Conservation (phyloP, 2,329 filamentous ascomycete genomes). For the Xylaria sp. region DNA sequence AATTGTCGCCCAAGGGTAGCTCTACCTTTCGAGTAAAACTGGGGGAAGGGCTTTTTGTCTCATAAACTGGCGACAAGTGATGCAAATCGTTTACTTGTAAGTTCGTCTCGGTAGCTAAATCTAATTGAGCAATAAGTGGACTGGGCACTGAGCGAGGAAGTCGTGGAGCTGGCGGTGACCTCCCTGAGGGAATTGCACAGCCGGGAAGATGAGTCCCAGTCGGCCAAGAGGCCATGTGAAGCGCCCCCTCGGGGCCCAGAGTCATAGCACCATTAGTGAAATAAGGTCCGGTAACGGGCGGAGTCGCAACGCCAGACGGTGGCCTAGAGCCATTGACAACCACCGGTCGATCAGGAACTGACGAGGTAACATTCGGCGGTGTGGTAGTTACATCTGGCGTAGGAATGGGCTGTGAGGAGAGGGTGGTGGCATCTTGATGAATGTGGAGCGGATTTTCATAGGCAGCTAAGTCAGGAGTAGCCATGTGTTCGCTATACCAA, state of each 20-base stretch:
- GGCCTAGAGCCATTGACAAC: slow-evolving; percentile 50
- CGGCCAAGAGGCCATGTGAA: slow-evolving; percentile 32
- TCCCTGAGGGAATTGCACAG: neutral
- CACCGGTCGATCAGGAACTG: slow-evolving; percentile 51
- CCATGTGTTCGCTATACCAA: slow-evolving; percentile 36
- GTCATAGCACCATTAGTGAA: slow-evolving; percentile 43
- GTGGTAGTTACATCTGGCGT: slow-evolving; percentile 29
- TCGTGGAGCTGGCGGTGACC: slow-evolving; percentile 25
- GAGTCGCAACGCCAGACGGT: slow-evolving; percentile 15
- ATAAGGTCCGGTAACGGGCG: slow-evolving; percentile 26
- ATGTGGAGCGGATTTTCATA: slow-evolving; percentile 49
- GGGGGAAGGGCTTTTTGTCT: slow-evolving; percentile 74
- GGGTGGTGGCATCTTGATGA: slow-evolving; percentile 41
- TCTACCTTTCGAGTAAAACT: slow-evolving; percentile 63
- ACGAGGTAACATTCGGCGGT: slow-evolving; percentile 35
- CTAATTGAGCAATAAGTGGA: slow-evolving; percentile 59
- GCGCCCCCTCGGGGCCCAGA: slow-evolving; percentile 26
- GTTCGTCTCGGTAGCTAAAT: slow-evolving; percentile 57
- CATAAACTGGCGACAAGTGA: slow-evolving; percentile 75
- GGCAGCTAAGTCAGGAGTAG: slow-evolving; percentile 37
- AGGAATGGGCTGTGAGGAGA: slow-evolving; percentile 31
- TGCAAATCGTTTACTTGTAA: slow-evolving; percentile 51
- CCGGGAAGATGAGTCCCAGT: slow-evolving; percentile 6
- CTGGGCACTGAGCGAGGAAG: slow-evolving; percentile 52
- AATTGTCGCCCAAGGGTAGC: slow-evolving; percentile 38